phyloP scores from a whole-genome alignment of 352 stramenopile species.

The Phytopythium chamaehyphon region DNA sequence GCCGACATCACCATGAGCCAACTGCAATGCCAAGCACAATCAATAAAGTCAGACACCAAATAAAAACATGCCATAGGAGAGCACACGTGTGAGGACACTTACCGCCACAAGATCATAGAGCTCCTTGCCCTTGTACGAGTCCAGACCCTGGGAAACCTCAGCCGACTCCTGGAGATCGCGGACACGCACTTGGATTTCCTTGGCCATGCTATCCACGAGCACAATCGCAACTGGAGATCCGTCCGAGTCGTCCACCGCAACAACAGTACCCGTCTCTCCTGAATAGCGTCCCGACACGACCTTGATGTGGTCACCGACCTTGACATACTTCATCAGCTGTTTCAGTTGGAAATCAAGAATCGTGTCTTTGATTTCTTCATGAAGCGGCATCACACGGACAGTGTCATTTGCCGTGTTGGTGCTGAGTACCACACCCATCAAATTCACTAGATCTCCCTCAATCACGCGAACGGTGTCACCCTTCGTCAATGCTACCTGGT shows the following conservation, averaged over 20 bases:
- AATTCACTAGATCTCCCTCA: slow-evolving; percentile 83
- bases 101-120: slow-evolving; percentile 87
- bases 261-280: slow-evolving; percentile 86
- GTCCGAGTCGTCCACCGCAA: slow-evolving; percentile 83
- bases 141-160: slow-evolving; percentile 84
- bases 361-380: slow-evolving; percentile 90
- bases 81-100: slow-evolving; percentile 9
- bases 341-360: slow-evolving; percentile 88
- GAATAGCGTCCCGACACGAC: slow-evolving; percentile 88
- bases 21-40: slow-evolving; percentile 18
- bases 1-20: slow-evolving; percentile 84
- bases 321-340: slow-evolving; percentile 89
- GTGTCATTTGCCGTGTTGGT: slow-evolving; percentile 88
- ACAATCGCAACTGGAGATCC: slow-evolving; percentile 85
- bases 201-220: slow-evolving; percentile 86
- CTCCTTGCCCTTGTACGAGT: slow-evolving; percentile 89
- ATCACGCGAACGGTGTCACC: slow-evolving; percentile 87
- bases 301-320: slow-evolving; percentile 91
- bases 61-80: background rate
- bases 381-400: slow-evolving; percentile 85
- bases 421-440: slow-evolving; percentile 88
- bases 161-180: slow-evolving; percentile 88
- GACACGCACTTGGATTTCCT: slow-evolving; percentile 89
- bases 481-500: slow-evolving; percentile 87
- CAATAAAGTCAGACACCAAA: background rate